Evolutionary conservation across 148 eudicot species (phyloP).

Genomic region (Oxyria digyna): DNA sequence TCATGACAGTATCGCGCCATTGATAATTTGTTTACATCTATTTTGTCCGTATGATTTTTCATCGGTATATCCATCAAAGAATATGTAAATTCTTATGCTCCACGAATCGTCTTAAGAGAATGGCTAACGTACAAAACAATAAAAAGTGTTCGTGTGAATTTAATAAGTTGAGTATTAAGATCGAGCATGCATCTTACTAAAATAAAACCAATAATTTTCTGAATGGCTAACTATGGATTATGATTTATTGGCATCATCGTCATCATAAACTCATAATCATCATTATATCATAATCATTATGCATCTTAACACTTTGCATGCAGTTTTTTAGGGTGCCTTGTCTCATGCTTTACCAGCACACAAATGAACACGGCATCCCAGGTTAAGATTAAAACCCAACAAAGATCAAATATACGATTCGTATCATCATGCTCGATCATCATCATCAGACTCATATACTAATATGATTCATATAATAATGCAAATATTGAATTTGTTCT

Average conservation of each 20-base stretch:
- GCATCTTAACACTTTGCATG: background rate
- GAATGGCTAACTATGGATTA: background rate
- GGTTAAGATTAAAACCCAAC: constrained; percentile 1
- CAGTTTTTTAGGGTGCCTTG: constrained; percentile 4
- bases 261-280: background rate
- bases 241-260: background rate
- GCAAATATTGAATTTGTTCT: background rate
- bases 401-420: constrained; percentile 1
- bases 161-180: too few relatives aligned
- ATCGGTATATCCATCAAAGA: too few relatives aligned
- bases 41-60: too few relatives aligned
- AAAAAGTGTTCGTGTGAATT: too few relatives aligned
- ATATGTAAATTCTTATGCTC: too few relatives aligned
- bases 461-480: background rate
- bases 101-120: too few relatives aligned
- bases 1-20: too few relatives aligned
- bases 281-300: background rate
- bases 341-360: constrained; percentile 3
- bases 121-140: too few relatives aligned
- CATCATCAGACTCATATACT: background rate
- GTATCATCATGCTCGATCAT: background rate
- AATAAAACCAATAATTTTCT: background rate
- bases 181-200: background rate
- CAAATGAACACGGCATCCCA: background rate
- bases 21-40: too few relatives aligned